Conservation (phyloP, 176 grass and related monocot species). For the Luzula sylvatica region DNA sequence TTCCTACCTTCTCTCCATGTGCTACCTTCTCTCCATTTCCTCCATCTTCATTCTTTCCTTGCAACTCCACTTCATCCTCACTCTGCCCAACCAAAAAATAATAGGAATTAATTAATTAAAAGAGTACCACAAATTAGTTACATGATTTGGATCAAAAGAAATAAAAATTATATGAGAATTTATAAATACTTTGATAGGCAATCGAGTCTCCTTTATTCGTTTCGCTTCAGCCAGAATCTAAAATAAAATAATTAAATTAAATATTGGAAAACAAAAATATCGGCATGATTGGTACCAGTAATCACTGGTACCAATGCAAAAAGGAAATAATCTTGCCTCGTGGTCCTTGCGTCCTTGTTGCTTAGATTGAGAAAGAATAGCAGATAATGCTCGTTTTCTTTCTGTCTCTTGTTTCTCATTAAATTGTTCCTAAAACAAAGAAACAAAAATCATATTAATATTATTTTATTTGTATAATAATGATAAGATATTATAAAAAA, state of each 20-base stretch:
- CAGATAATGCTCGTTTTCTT: conserved; percentile 80
- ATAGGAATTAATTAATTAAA: conserved; percentile 9
- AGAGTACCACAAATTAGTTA: not conserved
- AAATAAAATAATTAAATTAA: conserved; percentile 13
- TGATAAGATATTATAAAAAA: not conserved
- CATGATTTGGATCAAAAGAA: no score
- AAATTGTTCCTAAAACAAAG: conserved; percentile 46
- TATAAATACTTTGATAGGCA: conserved; percentile 68
- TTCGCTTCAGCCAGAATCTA: conserved; percentile 94
- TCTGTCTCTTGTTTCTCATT: conserved; percentile 78
- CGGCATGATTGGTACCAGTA: not conserved
- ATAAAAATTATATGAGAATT: not conserved
- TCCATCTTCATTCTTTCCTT: conserved; percentile 36
- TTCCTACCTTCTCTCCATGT: conserved; percentile 39
- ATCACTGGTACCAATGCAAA: not conserved
- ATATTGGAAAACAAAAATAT: no score
- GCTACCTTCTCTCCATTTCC: conserved; percentile 29
- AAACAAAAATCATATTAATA: conserved; percentile 1
- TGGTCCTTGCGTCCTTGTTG: conserved; percentile 81
- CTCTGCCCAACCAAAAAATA: conserved; percentile 29
- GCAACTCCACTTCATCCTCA: conserved; percentile 41
- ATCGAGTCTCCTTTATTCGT: conserved; percentile 72
- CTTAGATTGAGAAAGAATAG: conserved; percentile 70
- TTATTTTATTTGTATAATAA: conserved; percentile 7
- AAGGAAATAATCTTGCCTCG: conserved; percentile 32